Conservation (phyloP, 495 filamentous ascomycete genomes). For the Trichocladium antarcticum region DNA sequence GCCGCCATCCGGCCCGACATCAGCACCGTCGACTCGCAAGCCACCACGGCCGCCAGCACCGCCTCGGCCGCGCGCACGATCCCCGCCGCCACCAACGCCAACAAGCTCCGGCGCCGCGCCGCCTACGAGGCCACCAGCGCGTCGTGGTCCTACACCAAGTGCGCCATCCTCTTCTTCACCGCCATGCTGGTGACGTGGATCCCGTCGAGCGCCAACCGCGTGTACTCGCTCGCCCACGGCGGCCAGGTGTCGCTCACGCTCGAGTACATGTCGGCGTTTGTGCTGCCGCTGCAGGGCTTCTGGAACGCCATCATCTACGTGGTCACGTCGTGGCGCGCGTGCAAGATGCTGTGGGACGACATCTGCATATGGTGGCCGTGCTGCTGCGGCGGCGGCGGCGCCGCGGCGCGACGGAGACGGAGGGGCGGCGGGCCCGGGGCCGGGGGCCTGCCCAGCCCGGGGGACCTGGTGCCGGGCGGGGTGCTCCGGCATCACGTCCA, state of each 20-base stretch:
- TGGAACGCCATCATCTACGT: constrained; percentile 78
- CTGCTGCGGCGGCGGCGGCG: background rate
- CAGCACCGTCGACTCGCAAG: constrained; percentile 9
- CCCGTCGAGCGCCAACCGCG: constrained; percentile 69
- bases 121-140: constrained; percentile 38
- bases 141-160: constrained; percentile 72
- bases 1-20: constrained; percentile 13
- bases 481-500: background rate
- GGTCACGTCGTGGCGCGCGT: constrained; percentile 47
- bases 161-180: constrained; percentile 73
- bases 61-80: too few relatives aligned
- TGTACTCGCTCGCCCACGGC: constrained; percentile 52
- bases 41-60: background rate
- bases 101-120: constrained; percentile 13
- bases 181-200: constrained; percentile 78
- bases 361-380: constrained; percentile 1
- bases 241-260: constrained; percentile 47
- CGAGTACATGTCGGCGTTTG: constrained; percentile 60
- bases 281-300: constrained; percentile 75
- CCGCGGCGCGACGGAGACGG: background rate
- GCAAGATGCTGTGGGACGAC: constrained; percentile 25
- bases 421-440: background rate
- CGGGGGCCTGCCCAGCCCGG: background rate
- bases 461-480: background rate
- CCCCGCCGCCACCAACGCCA: background rate